Evolutionary conservation across 2,329 filamentous ascomycete genomes (phyloP).

Genomic region (Fusarium chaquense): DNA sequence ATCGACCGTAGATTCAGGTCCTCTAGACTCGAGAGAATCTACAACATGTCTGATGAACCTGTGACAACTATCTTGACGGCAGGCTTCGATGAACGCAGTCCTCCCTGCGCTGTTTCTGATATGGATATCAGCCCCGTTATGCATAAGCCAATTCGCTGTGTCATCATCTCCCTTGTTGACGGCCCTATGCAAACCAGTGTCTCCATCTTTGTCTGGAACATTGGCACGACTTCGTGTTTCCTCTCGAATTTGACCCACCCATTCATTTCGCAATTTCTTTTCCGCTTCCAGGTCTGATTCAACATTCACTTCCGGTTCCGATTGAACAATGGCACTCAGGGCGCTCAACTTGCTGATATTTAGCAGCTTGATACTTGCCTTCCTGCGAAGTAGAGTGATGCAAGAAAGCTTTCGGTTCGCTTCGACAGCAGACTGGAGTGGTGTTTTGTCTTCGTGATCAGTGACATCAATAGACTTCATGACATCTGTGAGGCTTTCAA

Average conservation of each 20-base stretch:
- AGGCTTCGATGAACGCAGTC: background rate
- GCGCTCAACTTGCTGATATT: background rate
- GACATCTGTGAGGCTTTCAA: background rate
- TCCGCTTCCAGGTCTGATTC: background rate
- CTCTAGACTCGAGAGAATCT: background rate
- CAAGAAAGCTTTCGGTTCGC: background rate
- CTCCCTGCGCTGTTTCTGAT: background rate
- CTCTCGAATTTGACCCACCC: background rate
- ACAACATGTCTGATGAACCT: background rate
- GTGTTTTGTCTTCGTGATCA: background rate
- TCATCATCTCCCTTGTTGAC: background rate
- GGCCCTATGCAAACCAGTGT: background rate
- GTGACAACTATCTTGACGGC: background rate
- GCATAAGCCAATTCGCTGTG: background rate
- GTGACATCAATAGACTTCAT: background rate
- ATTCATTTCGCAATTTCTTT: background rate
- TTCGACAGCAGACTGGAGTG: background rate
- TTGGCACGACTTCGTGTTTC: background rate
- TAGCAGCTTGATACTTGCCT: background rate
- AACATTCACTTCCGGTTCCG: too few relatives aligned
- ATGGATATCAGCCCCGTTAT: background rate
- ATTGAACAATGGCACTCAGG: background rate
- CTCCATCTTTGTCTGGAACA: background rate
- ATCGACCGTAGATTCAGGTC: too few relatives aligned
- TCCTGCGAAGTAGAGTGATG: background rate